phyloP scores from a whole-genome alignment of 148 eudicot species.

The Vaccinium macrocarpon region DNA sequence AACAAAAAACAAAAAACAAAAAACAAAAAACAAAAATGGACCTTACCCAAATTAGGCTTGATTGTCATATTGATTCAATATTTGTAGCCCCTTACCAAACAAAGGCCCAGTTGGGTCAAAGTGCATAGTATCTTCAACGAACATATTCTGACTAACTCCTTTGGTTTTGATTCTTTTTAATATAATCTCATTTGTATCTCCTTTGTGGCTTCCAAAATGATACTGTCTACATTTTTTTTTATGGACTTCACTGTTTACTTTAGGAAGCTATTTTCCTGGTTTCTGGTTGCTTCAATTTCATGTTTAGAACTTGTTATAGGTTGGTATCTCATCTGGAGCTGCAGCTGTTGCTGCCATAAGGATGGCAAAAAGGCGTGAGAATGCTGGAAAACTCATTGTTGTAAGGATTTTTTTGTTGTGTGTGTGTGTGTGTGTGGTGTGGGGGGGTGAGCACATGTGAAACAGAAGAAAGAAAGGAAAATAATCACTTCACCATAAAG shows the following conservation, averaged over 20 bases:
- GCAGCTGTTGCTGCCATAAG: constrained; percentile 65
- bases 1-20: background rate
- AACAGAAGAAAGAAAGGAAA: too few species aligned
- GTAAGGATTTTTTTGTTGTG: constrained; percentile 37
- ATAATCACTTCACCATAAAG: too few species aligned
- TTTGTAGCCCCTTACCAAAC: background rate
- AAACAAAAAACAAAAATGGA: background rate
- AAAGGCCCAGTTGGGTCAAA: background rate
- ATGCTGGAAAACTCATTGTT: constrained; percentile 17
- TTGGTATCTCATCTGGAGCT: constrained; percentile 79
- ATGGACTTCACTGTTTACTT: background rate
- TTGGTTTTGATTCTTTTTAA: background rate
- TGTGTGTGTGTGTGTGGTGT: too few species aligned
- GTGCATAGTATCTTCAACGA: background rate
- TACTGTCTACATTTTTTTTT: background rate
- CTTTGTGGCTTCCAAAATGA: background rate
- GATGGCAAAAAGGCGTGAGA: constrained; percentile 56
- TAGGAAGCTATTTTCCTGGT: too few species aligned
- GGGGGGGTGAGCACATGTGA: too few species aligned
- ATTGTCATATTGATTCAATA: background rate
- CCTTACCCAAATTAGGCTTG: background rate
- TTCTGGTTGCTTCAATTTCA: constrained; percentile 3
- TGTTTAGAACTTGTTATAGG: constrained; percentile 27
- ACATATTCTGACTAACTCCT: background rate
- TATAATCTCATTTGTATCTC: background rate